Evolutionary conservation across 148 eudicot genomes (phyloP).

Genomic region (Camellia japonica): DNA sequence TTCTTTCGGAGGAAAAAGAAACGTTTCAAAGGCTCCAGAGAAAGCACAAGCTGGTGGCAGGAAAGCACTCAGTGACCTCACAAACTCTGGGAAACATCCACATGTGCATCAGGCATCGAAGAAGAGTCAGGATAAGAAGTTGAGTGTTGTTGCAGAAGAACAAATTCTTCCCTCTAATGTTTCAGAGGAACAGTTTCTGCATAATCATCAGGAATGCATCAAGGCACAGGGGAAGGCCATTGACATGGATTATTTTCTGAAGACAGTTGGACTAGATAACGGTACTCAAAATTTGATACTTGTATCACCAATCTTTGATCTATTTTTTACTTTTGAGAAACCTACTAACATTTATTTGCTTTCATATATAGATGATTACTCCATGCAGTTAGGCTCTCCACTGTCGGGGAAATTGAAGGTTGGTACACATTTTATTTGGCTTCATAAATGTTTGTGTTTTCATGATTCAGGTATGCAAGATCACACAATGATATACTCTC

Average conservation of each 20-base stretch:
- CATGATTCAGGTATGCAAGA: not conserved
- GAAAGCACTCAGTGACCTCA: constrained; percentile 57
- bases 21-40: constrained; percentile 25
- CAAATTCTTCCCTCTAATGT: constrained; percentile 15
- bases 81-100: constrained; percentile 46
- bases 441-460: not conserved
- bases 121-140: constrained; percentile 23
- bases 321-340: not conserved
- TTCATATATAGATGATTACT: constrained; percentile 11
- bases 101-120: constrained; percentile 17
- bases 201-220: constrained; percentile 56
- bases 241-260: constrained; percentile 42
- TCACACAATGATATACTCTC: too few species aligned
- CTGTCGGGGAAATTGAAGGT: constrained; percentile 25
- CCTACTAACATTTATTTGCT: not conserved
- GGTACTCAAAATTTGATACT: constrained; percentile 24
- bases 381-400: constrained; percentile 12
- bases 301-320: not conserved
- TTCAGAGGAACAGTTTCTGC: constrained; percentile 42
- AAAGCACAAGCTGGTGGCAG: constrained; percentile 34
- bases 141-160: constrained; percentile 28
- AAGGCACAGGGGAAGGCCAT: constrained; percentile 40
- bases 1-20: constrained; percentile 25
- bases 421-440: not conserved
- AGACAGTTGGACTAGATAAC: constrained; percentile 39